phyloP scores from a whole-genome alignment of 352 stramenopile genomes.

The Globisporangium alternatum region DNA sequence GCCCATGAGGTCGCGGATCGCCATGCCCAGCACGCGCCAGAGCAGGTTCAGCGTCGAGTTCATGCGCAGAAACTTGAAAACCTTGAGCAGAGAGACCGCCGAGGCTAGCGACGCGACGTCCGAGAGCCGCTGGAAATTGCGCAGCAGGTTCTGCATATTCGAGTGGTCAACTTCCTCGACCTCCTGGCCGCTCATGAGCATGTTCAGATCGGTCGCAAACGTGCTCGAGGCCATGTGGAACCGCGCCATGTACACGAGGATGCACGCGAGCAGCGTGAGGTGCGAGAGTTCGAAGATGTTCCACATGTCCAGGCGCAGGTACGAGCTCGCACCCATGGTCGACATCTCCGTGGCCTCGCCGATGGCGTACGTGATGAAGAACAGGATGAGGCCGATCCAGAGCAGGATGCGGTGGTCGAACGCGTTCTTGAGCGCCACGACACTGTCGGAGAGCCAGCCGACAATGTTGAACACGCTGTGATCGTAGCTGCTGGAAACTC shows the following conservation, averaged over 20 bases:
- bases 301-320: slow-evolving; percentile 84
- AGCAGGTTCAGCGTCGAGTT: slow-evolving; percentile 87
- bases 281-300: slow-evolving; percentile 87
- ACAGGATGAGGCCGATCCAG: slow-evolving; percentile 63
- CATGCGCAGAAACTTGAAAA: slow-evolving; percentile 90
- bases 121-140: slow-evolving; percentile 67
- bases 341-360: slow-evolving; percentile 74
- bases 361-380: slow-evolving; percentile 80
- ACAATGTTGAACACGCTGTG: neutral
- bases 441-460: neutral
- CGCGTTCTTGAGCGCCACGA: slow-evolving; percentile 22
- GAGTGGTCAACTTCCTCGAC: slow-evolving; percentile 61
- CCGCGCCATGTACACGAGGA: slow-evolving; percentile 64
- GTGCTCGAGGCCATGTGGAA: slow-evolving; percentile 63
- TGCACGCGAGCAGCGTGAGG: slow-evolving; percentile 51
- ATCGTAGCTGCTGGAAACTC: neutral
- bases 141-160: slow-evolving; percentile 59
- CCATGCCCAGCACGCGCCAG: slow-evolving; percentile 83
- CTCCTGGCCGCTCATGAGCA: slow-evolving; percentile 27
- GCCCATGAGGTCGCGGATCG: slow-evolving; percentile 80
- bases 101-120: slow-evolving; percentile 73
- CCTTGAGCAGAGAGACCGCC: slow-evolving; percentile 80
- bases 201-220: slow-evolving; percentile 45
- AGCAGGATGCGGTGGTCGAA: slow-evolving; percentile 65
- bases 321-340: slow-evolving; percentile 71